Percentiles rank a stretch among this genome's conserved stretches.
These are phyloP conservation scores for Fusarium tricinctum DNA, from an alignment of 2,329 filamentous ascomycete genomes.

Conservation along the genomic window DNA sequence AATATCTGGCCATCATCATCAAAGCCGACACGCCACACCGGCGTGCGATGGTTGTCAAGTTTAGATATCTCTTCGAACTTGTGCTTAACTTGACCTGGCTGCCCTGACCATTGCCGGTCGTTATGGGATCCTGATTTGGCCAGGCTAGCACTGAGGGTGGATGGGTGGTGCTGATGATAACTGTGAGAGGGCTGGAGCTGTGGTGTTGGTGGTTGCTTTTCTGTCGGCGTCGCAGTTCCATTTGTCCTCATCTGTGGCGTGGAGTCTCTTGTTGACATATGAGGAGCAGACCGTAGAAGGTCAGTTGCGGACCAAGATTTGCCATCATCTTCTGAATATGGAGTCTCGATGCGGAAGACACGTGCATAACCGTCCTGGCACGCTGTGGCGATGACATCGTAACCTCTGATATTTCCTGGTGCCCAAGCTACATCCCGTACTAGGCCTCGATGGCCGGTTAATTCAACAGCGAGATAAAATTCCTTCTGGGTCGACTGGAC, in stretches of 20 bases:
- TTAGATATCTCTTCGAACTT: constrained; percentile 73
- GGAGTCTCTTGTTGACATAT: constrained; percentile 45
- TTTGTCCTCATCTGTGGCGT: constrained; percentile 53
- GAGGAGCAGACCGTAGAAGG: constrained; percentile 56
- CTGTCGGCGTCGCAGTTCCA: constrained; percentile 43
- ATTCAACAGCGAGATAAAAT: constrained; percentile 86
- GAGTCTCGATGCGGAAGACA: constrained; percentile 85
- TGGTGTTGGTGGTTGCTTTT: constrained; percentile 46
- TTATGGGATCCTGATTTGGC: constrained; percentile 63
- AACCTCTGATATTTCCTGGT: constrained; percentile 88
- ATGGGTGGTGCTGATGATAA: constrained; percentile 56
- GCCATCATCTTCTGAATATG: constrained; percentile 61
- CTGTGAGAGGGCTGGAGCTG: constrained; percentile 42
- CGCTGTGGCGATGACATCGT: constrained; percentile 90
- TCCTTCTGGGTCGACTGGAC: constrained; percentile 73
- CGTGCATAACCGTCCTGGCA: constrained; percentile 92
- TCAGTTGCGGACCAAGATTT: constrained; percentile 65
- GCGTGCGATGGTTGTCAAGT: constrained; percentile 76
- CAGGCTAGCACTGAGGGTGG: constrained; percentile 66
- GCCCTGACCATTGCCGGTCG: constrained; percentile 67
- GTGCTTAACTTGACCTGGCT: constrained; percentile 77
- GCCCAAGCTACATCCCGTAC: constrained; percentile 94
- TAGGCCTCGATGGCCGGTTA: constrained; percentile 79
- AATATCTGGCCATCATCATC: constrained; percentile 79
- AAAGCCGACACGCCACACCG: constrained; percentile 82